Base-by-base conservation (phyloP, 768 basidiomycete genomes). In the Auricularia sp. region DNA sequence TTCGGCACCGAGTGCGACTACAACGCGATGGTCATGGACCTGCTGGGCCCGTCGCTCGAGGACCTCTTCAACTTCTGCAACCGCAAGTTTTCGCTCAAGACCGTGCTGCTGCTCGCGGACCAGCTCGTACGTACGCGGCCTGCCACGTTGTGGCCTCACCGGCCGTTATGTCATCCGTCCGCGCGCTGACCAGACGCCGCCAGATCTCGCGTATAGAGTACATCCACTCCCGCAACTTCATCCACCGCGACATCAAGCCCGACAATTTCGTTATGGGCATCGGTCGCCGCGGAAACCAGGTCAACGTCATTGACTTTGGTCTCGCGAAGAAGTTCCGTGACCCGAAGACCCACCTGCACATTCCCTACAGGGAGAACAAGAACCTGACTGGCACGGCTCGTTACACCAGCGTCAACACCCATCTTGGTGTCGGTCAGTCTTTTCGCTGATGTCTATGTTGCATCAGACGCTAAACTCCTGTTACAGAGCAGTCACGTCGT, bases 341-440 rank as follows among this genome's bases (percentile, higher is more conserved):
- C 80, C 95, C 97, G 36, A 98, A 98, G 87, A 99, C 97, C 66
- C 97, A 98, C 75, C 86, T 99, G 45, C 97, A 99, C 76, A 99
- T 99, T 70, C 97, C 97, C 8, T 99, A 99, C 83, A 85, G 96
- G 71, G 96, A 99, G 87, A 99, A 99, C 86, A 99, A 99, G 91
- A 99, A 98, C 74, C 77, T 99, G 71, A 99, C 96, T 1, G 96
- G 96, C 68, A 99, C 97, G 34, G 96, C 96, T 68, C 93, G 97
- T 65, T 99, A 98, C 83, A 98, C 96, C 1, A 96, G 94, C 29
- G 98, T 99, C 81, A 99, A 99, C 81, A 99, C 96, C 33, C 96
- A 99, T 75, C 77, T 98, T 75, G 97, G 96, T 69, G 96, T 98
- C 63, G 79, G 70, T 71, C 47, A 62, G 70, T 70, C 36, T 8